Base-by-base conservation (phyloP, 306 rosid genomes). In the Fragaria iinumae region DNA sequence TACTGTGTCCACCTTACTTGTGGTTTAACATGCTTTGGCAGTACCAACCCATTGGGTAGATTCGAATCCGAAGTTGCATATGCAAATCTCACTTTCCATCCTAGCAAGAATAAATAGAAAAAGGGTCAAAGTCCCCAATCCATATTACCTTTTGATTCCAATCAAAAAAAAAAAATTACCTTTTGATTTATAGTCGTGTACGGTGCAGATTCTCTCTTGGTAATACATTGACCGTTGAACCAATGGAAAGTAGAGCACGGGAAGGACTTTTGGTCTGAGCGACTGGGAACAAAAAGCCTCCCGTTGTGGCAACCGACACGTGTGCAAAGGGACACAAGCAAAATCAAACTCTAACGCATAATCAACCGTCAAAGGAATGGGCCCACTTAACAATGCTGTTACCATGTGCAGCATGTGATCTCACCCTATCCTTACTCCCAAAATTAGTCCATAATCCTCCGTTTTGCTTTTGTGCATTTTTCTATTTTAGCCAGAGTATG, bases 391-490 rank as follows among this genome's bases (percentile, higher is more conserved):
- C 39, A 36, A 6, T 20, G 36, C 74, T 5, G 56, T 32, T 65
- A 32, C 67, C 78, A 82, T 67, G 84, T 77, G 78, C 78, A 21
- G 63, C 81, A 81, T 77, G 85, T 77, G 85, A 67, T 72, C 76
- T 12, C 71, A 10, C 56, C 69, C 69, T 43, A 41, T 73, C 69
- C 53, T 56, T 17, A 25, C 77, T 25, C 13, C 69, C 45, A 43
- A 55, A 72, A 55, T 52, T 52, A 53, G 20, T 49, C 38, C 52
- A 39, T 72, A 72, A 8, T 21, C 52, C 8, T 32, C 48, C 27
- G 3, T 23, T 57, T 59, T 59, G 68, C 56, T 25, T 73, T 73
- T 13, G 4, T 32, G 36, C 56, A 12, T 39, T 21, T 55, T 36
- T 55, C 67, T 38, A 50, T 71, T 74, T 21, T 21, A 43, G 69